Conservation (phyloP, 1,284 basidiomycete genomes). For the Salmacisia buchloeana region DNA sequence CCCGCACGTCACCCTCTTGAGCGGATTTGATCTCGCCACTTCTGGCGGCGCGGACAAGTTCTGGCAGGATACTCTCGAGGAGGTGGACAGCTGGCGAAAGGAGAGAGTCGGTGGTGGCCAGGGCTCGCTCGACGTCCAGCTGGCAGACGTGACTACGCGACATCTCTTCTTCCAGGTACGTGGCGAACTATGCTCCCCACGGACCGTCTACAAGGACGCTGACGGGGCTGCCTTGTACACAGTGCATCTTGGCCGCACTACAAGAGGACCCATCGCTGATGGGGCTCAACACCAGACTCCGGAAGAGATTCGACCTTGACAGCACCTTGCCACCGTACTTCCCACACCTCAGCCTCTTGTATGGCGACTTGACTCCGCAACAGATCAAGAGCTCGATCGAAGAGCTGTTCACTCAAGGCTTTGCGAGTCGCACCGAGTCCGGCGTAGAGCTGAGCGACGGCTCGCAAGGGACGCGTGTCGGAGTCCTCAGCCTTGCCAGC, state of each 20-base stretch:
- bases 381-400: not conserved
- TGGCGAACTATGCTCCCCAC: not conserved
- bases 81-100: not conserved
- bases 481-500: not conserved
- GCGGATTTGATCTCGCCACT: not conserved
- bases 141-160: not conserved
- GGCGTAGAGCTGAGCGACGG: not conserved
- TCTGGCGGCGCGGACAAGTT: too few relatives aligned
- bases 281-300: not conserved
- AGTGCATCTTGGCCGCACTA: not conserved
- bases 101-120: not conserved
- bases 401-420: not conserved
- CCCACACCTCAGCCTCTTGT: not conserved
- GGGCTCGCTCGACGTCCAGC: not conserved
- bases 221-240: not conserved
- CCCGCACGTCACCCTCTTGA: not conserved
- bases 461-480: not conserved
- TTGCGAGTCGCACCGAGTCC: not conserved
- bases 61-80: not conserved
- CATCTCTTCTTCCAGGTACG: conserved; percentile 1
- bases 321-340: not conserved
- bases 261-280: not conserved
- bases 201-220: not conserved
- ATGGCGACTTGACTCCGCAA: not conserved
- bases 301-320: not conserved